Conservation (phyloP, 805 yeast species). For the Candida verbasci region DNA sequence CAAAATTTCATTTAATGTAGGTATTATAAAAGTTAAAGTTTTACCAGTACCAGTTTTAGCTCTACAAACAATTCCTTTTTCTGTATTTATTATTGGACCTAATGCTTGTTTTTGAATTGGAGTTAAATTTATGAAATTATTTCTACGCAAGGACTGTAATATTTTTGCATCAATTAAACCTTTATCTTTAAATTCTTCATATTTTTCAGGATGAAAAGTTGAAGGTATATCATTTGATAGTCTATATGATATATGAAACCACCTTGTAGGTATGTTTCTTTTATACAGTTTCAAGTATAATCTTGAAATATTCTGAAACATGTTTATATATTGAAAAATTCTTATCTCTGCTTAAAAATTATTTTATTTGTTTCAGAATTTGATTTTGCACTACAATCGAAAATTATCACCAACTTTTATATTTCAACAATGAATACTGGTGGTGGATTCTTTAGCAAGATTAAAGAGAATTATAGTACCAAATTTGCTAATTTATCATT, state of each 20-base stretch:
- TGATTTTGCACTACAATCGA: slow-evolving; percentile 1
- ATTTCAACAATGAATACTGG: too few species aligned
- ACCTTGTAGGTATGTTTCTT: neutral
- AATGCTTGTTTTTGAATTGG: slow-evolving; percentile 66
- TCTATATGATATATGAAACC: neutral
- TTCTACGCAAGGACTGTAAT: slow-evolving; percentile 29
- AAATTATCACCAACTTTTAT: too few species aligned
- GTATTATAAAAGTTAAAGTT: slow-evolving; percentile 84
- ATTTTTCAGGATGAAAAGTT: slow-evolving; percentile 1
- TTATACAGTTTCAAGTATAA: neutral
- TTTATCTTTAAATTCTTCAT: slow-evolving; percentile 1
- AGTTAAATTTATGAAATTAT: slow-evolving; percentile 54
- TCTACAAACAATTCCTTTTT: slow-evolving; percentile 72
- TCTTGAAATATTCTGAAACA: neutral
- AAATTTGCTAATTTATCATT: slow-evolving; percentile 35
- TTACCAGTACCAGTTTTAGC: slow-evolving; percentile 97
- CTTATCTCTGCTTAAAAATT: slow-evolving; percentile 2
- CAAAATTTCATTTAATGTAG: slow-evolving; percentile 37
- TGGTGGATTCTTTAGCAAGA: slow-evolving; percentile 25
- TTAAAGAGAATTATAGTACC: slow-evolving; percentile 33
- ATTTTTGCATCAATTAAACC: slow-evolving; percentile 8
- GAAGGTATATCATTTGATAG: neutral
- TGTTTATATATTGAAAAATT: neutral
- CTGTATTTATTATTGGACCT: slow-evolving; percentile 47
- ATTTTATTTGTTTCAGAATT: too few species aligned